Conservation (phyloP, 208 protist species). For the Phytomonas sp. region DNA sequence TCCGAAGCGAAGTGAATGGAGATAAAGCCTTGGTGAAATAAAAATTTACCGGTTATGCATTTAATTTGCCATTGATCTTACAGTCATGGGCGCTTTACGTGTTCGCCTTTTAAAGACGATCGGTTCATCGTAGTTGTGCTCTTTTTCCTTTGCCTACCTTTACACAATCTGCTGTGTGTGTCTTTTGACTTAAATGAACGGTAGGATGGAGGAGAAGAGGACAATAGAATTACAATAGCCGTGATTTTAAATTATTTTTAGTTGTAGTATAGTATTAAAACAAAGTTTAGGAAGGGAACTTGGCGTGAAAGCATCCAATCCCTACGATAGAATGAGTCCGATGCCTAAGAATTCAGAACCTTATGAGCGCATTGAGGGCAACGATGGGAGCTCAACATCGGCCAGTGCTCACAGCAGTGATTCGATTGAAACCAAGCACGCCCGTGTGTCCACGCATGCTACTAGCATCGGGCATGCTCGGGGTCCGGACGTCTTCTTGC, state of each 20-base stretch:
- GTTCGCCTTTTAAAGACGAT: neutral
- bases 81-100: neutral
- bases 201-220: neutral
- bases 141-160: neutral
- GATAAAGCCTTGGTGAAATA: neutral
- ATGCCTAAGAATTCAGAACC: neutral
- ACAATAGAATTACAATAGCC: neutral
- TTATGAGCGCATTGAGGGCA: neutral
- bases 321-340: neutral
- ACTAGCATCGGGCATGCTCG: slow-evolving; percentile 14
- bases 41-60: neutral
- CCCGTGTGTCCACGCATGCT: slow-evolving; percentile 20
- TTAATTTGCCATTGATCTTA: neutral
- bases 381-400: neutral
- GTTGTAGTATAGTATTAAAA: neutral
- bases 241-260: neutral
- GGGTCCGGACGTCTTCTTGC: slow-evolving; percentile 25
- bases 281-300: neutral
- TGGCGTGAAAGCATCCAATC: neutral
- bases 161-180: neutral
- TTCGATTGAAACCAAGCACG: slow-evolving; percentile 13
- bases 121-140: neutral
- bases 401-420: neutral
- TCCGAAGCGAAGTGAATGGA: neutral
- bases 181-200: neutral